Evolutionary conservation across 2,329 filamentous ascomycete species (phyloP).

Genomic region (Venturia carpophila): DNA sequence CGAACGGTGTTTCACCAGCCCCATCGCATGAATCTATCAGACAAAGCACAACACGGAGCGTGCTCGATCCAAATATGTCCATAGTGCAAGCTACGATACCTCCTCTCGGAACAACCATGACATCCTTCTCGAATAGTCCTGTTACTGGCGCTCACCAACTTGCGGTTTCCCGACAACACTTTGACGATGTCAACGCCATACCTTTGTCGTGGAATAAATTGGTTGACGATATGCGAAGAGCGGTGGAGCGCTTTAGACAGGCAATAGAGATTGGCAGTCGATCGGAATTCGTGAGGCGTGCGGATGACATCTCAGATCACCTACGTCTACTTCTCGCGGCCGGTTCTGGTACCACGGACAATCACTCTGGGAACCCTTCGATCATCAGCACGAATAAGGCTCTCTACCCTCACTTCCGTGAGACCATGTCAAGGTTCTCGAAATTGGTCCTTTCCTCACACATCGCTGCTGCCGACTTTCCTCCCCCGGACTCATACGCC

Average conservation of each 20-base stretch:
- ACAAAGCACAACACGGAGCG: slow-evolving; percentile 21
- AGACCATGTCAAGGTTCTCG: slow-evolving; percentile 99
- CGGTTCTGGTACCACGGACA: slow-evolving; percentile 94
- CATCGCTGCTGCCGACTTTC: slow-evolving; percentile 93
- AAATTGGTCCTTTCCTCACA: slow-evolving; percentile 97
- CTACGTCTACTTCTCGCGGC: slow-evolving; percentile 87
- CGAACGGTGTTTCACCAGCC: slow-evolving; percentile 70
- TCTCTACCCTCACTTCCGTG: slow-evolving; percentile 90
- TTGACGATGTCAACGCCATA: slow-evolving; percentile 75
- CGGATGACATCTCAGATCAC: slow-evolving; percentile 98
- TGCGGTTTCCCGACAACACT: slow-evolving; percentile 70
- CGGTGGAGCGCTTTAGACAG: slow-evolving; percentile 82
- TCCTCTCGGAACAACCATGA: slow-evolving; percentile 44
- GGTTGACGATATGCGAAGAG: slow-evolving; percentile 84
- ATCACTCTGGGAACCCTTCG: slow-evolving; percentile 97
- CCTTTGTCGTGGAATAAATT: slow-evolving; percentile 83
- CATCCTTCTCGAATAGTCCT: slow-evolving; percentile 47
- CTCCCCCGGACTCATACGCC: slow-evolving; percentile 83
- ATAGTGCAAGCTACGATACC: slow-evolving; percentile 37
- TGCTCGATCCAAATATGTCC: slow-evolving; percentile 44
- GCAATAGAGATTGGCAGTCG: slow-evolving; percentile 77
- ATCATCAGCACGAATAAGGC: slow-evolving; percentile 98
- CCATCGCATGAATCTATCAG: slow-evolving; percentile 82
- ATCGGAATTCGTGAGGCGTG: slow-evolving; percentile 83
- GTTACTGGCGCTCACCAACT: slow-evolving; percentile 37